These are phyloP conservation scores for Acer negundo DNA, from an alignment of 345 rosid genomes.

Conservation along the genomic window DNA sequence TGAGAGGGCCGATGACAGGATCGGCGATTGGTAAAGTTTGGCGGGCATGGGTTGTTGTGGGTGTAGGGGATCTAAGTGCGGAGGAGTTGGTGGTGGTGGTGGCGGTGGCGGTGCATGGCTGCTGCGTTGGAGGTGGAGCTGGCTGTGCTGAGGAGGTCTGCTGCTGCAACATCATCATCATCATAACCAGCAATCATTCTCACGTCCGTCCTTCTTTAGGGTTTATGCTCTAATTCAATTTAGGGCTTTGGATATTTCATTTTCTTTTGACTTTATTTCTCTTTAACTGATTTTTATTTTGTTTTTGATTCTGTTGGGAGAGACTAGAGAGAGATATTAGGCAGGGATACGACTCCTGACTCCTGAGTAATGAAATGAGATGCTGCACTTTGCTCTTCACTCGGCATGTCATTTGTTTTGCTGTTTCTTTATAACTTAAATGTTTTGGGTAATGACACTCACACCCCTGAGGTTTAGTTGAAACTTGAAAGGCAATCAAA, in stretches of 20 bases:
- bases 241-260: neutral
- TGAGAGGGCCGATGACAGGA: conserved; percentile 42
- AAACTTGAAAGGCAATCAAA: too few relatives aligned
- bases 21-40: conserved; percentile 25
- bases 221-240: conserved; percentile 1
- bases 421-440: too few relatives aligned
- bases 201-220: conserved; percentile 5
- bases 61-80: conserved; percentile 40
- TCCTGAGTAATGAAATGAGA: too few relatives aligned
- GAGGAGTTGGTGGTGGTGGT: conserved; percentile 14
- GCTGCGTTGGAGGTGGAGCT: conserved; percentile 11
- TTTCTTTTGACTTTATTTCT: neutral
- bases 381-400: too few relatives aligned
- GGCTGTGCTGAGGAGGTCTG: conserved; percentile 39
- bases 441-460: too few relatives aligned
- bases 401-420: too few relatives aligned
- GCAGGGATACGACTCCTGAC: too few relatives aligned
- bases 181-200: conserved; percentile 55
- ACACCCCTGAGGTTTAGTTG: too few relatives aligned
- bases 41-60: conserved; percentile 17
- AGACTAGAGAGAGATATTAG: too few relatives aligned
- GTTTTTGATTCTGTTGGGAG: too few relatives aligned
- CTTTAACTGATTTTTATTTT: neutral
- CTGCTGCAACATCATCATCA: conserved; percentile 49
- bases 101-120: conserved; percentile 21